Conservation (phyloP, 2,329 filamentous ascomycete species). For the Orbilia quercus region DNA sequence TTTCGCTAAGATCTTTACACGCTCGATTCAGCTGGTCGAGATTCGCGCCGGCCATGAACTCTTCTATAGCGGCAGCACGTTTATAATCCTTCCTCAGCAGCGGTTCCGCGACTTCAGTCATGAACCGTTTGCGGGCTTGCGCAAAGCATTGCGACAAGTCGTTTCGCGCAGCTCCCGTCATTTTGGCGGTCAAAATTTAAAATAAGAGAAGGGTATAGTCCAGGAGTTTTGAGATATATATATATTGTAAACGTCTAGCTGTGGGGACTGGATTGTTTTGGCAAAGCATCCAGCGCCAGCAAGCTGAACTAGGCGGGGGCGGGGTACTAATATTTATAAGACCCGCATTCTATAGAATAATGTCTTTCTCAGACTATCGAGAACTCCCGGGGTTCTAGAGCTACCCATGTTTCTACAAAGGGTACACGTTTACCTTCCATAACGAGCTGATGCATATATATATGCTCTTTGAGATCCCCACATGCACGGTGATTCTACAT, state of each 20-base stretch:
- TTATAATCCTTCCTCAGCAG: constrained; percentile 10
- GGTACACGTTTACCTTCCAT: not conserved
- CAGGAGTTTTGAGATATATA: not conserved
- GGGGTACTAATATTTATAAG: constrained; percentile 1
- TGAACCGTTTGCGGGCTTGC: constrained; percentile 27
- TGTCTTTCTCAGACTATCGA: not conserved
- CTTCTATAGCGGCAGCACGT: constrained; percentile 1
- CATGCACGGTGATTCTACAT: not conserved
- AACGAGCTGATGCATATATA: not conserved
- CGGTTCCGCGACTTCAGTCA: constrained; percentile 6
- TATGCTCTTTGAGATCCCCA: not conserved
- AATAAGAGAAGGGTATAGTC: no score
- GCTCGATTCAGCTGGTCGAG: constrained; percentile 22
- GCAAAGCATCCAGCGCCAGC: no score
- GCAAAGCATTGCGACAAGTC: constrained; percentile 21
- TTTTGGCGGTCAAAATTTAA: not conserved
- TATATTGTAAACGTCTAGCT: not conserved
- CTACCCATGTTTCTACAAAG: not conserved
- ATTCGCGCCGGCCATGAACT: constrained; percentile 18
- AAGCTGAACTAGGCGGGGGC: not conserved
- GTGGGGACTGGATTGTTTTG: not conserved
- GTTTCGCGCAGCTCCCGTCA: constrained; percentile 3
- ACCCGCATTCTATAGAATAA: not conserved
- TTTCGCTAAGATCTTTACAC: constrained; percentile 26
- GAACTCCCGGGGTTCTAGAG: not conserved